phyloP scores from a whole-genome alignment of 306 rosid species.

The cucumber (Cucumis sativus) region DNA sequence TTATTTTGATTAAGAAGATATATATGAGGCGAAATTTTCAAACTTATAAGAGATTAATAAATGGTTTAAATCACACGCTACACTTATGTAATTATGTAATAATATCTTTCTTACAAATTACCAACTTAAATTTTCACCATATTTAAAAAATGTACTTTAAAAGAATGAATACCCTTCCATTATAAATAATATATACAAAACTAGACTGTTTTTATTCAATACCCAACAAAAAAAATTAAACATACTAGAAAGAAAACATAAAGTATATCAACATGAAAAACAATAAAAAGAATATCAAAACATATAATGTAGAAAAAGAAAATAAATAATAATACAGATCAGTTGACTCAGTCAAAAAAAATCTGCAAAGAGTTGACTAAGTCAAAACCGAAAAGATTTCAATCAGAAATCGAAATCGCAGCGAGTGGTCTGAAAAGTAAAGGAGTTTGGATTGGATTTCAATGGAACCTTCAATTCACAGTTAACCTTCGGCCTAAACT shows the following conservation, averaged over 20 bases:
- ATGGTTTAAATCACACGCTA: too few species aligned
- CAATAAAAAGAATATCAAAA: background rate
- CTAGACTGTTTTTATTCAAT: background rate
- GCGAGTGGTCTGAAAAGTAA: constrained; percentile 25
- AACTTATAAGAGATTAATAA: too few species aligned
- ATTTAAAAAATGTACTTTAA: too few species aligned
- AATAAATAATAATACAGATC: background rate
- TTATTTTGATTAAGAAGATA: too few species aligned
- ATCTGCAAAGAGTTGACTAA: background rate
- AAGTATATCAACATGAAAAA: background rate
- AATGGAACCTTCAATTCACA: constrained; percentile 55
- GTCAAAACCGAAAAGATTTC: background rate
- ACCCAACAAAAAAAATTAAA: background rate
- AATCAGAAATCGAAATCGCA: constrained; percentile 47
- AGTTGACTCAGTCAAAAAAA: background rate
- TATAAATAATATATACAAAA: too few species aligned
- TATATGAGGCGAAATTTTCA: too few species aligned
- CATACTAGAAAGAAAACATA: background rate
- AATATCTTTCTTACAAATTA: too few species aligned
- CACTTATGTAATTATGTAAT: too few species aligned
- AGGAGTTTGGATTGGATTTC: constrained; percentile 4
- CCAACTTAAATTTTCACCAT: too few species aligned
- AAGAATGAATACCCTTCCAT: background rate
- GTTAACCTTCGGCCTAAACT: constrained; percentile 35
- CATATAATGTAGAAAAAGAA: background rate